Conservation (phyloP, 2,329 filamentous ascomycete genomes). For the Aspergillus sp. region DNA sequence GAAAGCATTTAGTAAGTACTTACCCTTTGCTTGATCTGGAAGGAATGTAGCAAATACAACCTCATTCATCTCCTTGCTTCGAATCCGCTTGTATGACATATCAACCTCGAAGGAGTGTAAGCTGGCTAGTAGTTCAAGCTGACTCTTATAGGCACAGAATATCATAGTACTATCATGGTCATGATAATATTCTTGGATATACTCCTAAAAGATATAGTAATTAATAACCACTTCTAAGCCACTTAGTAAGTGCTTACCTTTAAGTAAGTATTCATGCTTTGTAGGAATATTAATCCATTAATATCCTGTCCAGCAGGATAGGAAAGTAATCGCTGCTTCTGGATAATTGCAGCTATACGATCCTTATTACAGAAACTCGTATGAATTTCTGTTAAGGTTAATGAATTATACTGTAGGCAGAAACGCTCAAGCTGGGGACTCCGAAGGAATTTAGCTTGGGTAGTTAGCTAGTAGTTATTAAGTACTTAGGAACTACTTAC, state of each 20-base stretch:
- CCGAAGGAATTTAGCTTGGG: conserved; percentile 15
- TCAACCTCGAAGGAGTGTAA: conserved; percentile 15
- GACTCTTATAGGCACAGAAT: conserved; percentile 11
- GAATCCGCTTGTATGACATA: conserved; percentile 14
- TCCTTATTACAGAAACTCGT: conserved; percentile 10
- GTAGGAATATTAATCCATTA: conserved; percentile 11
- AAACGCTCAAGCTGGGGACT: conserved; percentile 17
- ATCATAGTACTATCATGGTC: conserved; percentile 14
- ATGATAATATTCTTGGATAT: conserved; percentile 11
- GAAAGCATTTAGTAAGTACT: conserved; percentile 3
- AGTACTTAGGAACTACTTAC: conserved; percentile 10
- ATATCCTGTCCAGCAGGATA: conserved; percentile 15
- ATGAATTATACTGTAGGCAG: conserved; percentile 17
- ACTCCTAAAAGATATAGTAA: conserved; percentile 9
- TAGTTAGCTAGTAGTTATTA: conserved; percentile 6
- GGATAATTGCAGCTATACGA: conserved; percentile 13
- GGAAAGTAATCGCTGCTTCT: conserved; percentile 12
- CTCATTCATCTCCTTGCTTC: conserved; percentile 16
- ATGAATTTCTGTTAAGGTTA: conserved; percentile 16
- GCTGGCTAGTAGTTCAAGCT: conserved; percentile 10
- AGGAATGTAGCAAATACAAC: conserved; percentile 17
- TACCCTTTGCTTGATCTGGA: conserved; percentile 14
- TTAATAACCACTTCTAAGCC: background rate
- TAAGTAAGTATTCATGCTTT: background rate
- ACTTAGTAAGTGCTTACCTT: conserved; percentile 1